Base-by-base conservation (phyloP, 2,329 filamentous ascomycete species). In the Fusarium ramigenum region DNA sequence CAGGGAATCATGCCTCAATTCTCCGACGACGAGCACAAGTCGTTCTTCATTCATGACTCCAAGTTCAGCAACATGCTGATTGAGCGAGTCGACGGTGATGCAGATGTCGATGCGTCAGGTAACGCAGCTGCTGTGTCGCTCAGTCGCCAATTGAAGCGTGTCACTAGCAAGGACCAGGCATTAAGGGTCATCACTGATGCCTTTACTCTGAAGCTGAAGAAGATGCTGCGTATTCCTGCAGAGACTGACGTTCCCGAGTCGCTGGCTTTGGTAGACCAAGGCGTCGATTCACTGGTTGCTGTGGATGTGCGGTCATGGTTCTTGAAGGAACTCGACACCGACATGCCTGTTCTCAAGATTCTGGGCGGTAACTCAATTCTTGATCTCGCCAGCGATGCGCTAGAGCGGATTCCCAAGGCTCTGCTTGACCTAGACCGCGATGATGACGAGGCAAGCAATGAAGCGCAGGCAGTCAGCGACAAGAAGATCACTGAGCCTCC, bases 301-400 rank as follows among this genome's bases (percentile, higher is more conserved):
- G 79, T 81, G 2, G 78, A 79, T 80, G 83, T 85, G 4, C 82
- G 86, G 4, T 79, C 83, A 4, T 89, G 87, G 87, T 87, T 88
- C 69, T 54, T 84, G 30, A 86, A 86, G 57, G 78, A 84, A 19
- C 54, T 79, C 0, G 71, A 83, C 1, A 77, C 84, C 1, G 83
- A 88, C 50, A 81, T 88, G 4, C 84, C 85, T 0, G 82, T 87
- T 3, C 77, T 88, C 7, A 85, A 85, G 64, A 71, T 82, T 16
- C 59, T 79, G 2, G 60, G 66, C 4, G 72, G 71, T 0, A 69
- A 66, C 19, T 72, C 76, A 6, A 40, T 77, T 4, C 46, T 47
- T 6, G 72, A 68, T n/a, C 36, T 70, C 8, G 52, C 61, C 4
- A 63, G 53, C 14, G 61, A 63, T 6, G 44, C 46, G 2, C n/a